Percentiles rank a stretch among this genome's conserved stretches.
phyloP scores from a whole-genome alignment of 2,329 filamentous ascomycete genomes.

The Pezicula radicicola region DNA sequence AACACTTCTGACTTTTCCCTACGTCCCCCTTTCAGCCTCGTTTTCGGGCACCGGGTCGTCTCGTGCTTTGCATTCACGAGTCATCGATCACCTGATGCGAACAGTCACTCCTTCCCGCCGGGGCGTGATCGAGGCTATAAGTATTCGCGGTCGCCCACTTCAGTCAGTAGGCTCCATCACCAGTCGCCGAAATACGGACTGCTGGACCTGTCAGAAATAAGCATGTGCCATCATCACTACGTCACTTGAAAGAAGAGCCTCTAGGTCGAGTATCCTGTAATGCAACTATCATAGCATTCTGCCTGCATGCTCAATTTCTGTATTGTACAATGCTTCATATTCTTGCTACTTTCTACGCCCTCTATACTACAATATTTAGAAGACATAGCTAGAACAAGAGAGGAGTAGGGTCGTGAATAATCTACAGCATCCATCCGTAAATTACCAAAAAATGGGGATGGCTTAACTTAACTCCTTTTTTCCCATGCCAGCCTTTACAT shows the following conservation, averaged over 20 bases:
- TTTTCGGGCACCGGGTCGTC: background rate
- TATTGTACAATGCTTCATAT: constrained; percentile 11
- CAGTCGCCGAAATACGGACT: too few species aligned
- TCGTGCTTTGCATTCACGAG: background rate
- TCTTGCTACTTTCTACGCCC: constrained; percentile 7
- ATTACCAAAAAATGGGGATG: constrained; percentile 2
- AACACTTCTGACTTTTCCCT: too few species aligned
- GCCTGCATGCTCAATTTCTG: too few species aligned
- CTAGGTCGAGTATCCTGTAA: too few species aligned
- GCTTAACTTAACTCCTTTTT: constrained; percentile 19
- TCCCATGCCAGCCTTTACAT: constrained; percentile 9
- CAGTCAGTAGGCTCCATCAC: too few species aligned
- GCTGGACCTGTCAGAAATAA: too few species aligned
- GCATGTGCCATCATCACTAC: too few species aligned
- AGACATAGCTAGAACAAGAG: constrained; percentile 22
- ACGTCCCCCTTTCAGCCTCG: too few species aligned
- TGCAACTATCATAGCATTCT: too few species aligned
- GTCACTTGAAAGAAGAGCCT: too few species aligned
- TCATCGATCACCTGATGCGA: background rate
- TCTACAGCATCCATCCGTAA: constrained; percentile 15
- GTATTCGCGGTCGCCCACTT: too few species aligned
- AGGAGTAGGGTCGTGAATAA: constrained; percentile 16
- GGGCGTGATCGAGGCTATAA: too few species aligned
- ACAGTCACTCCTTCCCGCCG: background rate
- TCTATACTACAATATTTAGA: constrained; percentile 17